Base-by-base conservation (phyloP, 2,329 filamentous ascomycete species). In the Diaporthe capsici region DNA sequence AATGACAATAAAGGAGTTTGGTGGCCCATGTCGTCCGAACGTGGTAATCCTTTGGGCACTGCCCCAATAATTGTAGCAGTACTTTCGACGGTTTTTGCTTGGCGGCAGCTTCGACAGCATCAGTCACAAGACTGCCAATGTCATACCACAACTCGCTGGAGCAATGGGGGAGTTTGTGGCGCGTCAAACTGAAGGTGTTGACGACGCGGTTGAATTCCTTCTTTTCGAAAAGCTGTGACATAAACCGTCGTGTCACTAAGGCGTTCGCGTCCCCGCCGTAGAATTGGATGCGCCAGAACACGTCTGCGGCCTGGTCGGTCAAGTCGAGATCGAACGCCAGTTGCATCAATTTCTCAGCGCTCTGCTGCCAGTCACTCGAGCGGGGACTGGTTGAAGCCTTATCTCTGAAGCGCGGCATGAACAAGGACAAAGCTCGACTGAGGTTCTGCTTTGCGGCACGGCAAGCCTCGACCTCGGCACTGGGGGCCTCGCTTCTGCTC, bases 11-110 rank as follows among this genome's bases (percentile, higher is more conserved):
- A 20, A 87, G 71, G 1, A 87, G 78, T 72, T 80, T 82, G 37
- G 83, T 82, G 0, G 84, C 80, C 85, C 85, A 87, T 15, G 79
- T 61, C 5, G 82, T 81, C 39, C 79, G 81, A 60, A 86, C 70
- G n/a, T 74, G 74, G 7, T 63, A 76, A 2, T 75, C 47, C 0
- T 47, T 60, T 13, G 80, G 76, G 10, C 79, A 74, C 60, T 84
- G 79, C 17, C 67, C 71, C 6, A 80, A 70, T 28, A 86, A 79
- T 1, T 79, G 78, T n/a, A 74, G 75, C 22, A 87, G 58, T 3
- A 86, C 81, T 2, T 78, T 71, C 7, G 75, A 77, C 3, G 81
- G 80, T 53, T 81, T 81, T 22, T 77, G 75, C 34, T 82, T 81
- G 58, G 80, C 74, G 60, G 81, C 77, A 5, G 67, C 75, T 13